A percentile compares a stretch with the other conserved stretches of the same genome.
Conservation (phyloP, 345 rosid genomes). For the Brassica juncea region DNA sequence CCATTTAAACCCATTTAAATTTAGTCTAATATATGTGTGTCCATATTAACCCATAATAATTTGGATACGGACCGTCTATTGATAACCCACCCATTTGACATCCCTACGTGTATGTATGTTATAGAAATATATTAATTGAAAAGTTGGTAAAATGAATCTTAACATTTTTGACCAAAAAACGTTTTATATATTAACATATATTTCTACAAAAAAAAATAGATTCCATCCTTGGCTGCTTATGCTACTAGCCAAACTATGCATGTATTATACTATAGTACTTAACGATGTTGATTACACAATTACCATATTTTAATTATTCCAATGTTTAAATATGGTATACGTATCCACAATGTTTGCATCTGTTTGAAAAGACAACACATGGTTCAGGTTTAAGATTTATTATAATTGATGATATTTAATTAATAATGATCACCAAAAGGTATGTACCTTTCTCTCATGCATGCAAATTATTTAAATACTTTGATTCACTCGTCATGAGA, state of each 20-base stretch:
- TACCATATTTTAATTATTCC: background rate
- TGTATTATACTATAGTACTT: background rate
- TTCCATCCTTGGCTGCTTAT: background rate
- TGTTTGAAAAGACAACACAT: constrained; percentile 25
- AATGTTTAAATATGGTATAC: background rate
- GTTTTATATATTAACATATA: background rate
- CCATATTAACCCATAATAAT: too few relatives aligned
- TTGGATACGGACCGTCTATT: too few relatives aligned
- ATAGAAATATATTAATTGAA: too few relatives aligned
- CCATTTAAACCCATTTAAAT: too few relatives aligned
- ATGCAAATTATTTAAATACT: constrained; percentile 23
- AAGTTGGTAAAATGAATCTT: too few relatives aligned
- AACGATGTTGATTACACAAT: background rate
- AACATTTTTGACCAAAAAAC: too few relatives aligned
- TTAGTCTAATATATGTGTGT: too few relatives aligned
- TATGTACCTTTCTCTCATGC: constrained; percentile 28
- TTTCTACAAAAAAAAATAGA: background rate
- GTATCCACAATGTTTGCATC: background rate
- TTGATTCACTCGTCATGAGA: constrained; percentile 20
- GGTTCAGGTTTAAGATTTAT: constrained; percentile 12
- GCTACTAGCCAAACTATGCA: background rate
- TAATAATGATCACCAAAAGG: background rate
- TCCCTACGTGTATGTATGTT: too few relatives aligned
- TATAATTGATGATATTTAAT: background rate
- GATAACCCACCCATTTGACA: too few relatives aligned